These are phyloP conservation scores for Pseudozyma tsukubaensis DNA, from an alignment of 1,284 basidiomycete species.

Conservation along the genomic window DNA sequence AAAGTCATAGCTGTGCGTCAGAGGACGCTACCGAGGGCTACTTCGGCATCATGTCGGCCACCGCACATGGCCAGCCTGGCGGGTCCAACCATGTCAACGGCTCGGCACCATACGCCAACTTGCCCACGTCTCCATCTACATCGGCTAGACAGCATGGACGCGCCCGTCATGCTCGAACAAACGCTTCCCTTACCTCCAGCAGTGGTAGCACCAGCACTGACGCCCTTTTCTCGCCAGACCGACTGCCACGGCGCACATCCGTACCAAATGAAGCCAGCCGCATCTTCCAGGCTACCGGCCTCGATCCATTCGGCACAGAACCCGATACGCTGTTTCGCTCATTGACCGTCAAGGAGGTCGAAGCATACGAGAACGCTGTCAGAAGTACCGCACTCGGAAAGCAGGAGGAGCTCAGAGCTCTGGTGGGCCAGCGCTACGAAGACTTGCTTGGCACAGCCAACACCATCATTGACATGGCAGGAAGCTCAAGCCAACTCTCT, in stretches of 20 bases:
- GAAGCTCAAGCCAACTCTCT: conserved; percentile 43
- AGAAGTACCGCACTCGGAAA: conserved; percentile 36
- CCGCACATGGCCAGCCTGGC: conserved; percentile 5
- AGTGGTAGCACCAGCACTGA: conserved; percentile 11
- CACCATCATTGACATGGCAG: conserved; percentile 60
- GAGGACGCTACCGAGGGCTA: background rate
- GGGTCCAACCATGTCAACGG: conserved; percentile 2
- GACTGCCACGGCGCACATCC: conserved; percentile 14
- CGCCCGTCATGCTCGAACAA: conserved; percentile 37
- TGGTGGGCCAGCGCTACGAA: conserved; percentile 58
- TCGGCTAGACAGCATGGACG: conserved; percentile 24
- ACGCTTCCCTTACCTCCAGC: conserved; percentile 49
- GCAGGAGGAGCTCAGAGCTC: conserved; percentile 46
- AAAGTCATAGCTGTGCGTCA: background rate
- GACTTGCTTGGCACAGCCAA: conserved; percentile 60
- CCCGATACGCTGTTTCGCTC: conserved; percentile 50
- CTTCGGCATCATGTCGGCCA: conserved; percentile 17
- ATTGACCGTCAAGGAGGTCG: conserved; percentile 46
- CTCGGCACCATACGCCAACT: background rate
- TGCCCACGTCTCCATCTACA: conserved; percentile 5
- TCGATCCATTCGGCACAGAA: conserved; percentile 45
- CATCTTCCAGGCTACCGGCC: conserved; percentile 41
- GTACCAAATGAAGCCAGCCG: conserved; percentile 27
- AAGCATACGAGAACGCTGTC: conserved; percentile 39
- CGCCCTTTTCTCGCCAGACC: conserved; percentile 1